phyloP scores from a whole-genome alignment of 805 yeast species.

The Myxozyma monticola region DNA sequence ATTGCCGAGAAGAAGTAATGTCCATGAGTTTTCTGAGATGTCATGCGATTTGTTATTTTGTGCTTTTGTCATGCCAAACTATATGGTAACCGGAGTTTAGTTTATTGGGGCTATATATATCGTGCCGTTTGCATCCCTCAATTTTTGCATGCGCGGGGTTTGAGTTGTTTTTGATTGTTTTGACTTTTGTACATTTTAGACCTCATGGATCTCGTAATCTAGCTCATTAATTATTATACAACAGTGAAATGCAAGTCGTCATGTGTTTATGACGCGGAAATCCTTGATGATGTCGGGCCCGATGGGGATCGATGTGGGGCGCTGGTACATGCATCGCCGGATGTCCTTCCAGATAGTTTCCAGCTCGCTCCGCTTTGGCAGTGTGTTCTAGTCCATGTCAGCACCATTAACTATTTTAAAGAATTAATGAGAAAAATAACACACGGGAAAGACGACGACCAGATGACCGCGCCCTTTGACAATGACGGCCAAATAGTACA shows the following conservation, averaged over 20 bases:
- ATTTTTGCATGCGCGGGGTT: too few relatives aligned
- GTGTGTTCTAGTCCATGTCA: constrained; percentile 3
- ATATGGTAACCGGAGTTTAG: neutral
- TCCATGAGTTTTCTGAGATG: neutral
- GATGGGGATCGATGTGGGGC: constrained; percentile 5
- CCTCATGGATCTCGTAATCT: too few relatives aligned
- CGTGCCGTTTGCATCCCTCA: too few relatives aligned
- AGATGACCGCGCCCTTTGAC: constrained; percentile 37
- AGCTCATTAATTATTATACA: too few relatives aligned
- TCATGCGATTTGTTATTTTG: neutral
- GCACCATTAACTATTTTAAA: neutral
- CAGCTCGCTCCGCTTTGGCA: constrained; percentile 18
- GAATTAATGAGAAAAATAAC: neutral
- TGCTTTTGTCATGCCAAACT: constrained; percentile 1
- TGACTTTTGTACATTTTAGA: too few relatives aligned
- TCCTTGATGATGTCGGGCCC: too few relatives aligned
- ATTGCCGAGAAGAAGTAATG: neutral
- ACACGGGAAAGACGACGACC: constrained; percentile 29
- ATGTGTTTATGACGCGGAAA: too few relatives aligned
- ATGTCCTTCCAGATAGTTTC: constrained; percentile 29
- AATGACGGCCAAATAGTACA: constrained; percentile 49
- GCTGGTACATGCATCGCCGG: constrained; percentile 18
- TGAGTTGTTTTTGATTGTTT: neutral
- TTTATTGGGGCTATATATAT: too few relatives aligned
- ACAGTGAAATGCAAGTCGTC: too few relatives aligned